Evolutionary conservation across 352 stramenopile species (phyloP), one percentile per base, ranked within the genome.

Genomic region (Phytopythium ostracodes): DNA sequence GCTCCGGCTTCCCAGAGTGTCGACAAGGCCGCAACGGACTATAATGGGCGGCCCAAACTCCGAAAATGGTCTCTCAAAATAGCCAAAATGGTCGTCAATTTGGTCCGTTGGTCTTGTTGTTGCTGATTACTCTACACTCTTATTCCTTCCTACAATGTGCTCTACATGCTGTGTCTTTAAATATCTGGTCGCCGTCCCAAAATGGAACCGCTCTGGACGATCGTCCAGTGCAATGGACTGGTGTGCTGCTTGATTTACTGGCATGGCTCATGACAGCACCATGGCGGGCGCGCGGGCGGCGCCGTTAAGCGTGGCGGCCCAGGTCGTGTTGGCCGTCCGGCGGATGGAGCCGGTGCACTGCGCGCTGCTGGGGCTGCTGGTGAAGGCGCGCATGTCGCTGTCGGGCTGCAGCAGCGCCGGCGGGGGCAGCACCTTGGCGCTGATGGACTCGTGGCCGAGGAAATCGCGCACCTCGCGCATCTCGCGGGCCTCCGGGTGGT

Each of bases 251-350:
- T 36, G 10, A n/a, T n/a, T n/a, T n/a, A n/a, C n/a, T n/a, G 15
- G 49, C 12, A 14, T 17, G 27, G 31, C 54, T 43, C 36, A 58
- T 18, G 52, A 58, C 8, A 46, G 52, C 33, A 58, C 54, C 38
- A 60, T 50, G 54, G 35, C 38, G 14, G 38, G 54, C 38, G 35
- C 38, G 24, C 54, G 54, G 33, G 53, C 24, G 36, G 53, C 53
- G 59, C 70, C 62, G 65, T 65, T 78, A 36, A 76, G 53, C 6
- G 62, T 69, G 20, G 79, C 77, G 35, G 54, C 54, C 81, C 81
- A 91, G 35, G 73, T 79, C n/a, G 77, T 77, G 62, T 77, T 84
- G 27, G 72, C 83, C 33, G 81, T 91, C 62, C 89, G 89, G 60
- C 77, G 81, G 65, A 91, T 87, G n/a, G 81, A 91, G 50, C 73